Evolutionary conservation across 2,329 filamentous ascomycete species (phyloP).

Genomic region (Fusarium praegraminearum): DNA sequence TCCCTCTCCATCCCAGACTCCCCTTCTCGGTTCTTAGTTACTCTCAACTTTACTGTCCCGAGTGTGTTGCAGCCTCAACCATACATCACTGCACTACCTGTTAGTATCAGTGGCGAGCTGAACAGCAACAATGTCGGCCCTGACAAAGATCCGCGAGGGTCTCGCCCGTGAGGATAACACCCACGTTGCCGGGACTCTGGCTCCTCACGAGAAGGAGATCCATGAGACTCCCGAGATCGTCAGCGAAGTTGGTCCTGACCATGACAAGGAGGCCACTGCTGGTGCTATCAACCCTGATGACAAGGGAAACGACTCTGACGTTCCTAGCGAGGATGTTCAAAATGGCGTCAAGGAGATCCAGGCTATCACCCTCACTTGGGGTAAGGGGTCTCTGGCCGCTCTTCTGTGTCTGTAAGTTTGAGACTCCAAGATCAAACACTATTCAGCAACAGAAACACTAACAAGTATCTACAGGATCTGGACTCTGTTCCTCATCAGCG

Average conservation of each 20-base stretch:
- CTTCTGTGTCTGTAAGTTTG: constrained; percentile 51
- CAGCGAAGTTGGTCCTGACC: constrained; percentile 1
- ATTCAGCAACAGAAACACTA: not conserved
- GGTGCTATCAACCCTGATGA: constrained; percentile 16
- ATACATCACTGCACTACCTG: constrained; percentile 3
- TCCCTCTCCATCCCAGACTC: not conserved
- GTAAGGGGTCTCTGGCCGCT: constrained; percentile 51
- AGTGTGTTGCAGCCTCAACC: constrained; percentile 10
- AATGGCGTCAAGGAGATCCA: constrained; percentile 57
- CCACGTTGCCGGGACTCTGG: constrained; percentile 17
- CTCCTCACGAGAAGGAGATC: constrained; percentile 26
- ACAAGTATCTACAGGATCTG: constrained; percentile 53
- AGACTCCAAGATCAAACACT: not conserved
- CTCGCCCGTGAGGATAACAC: constrained; percentile 26
- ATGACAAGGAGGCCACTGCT: constrained; percentile 34
- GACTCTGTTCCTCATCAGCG: constrained; percentile 64
- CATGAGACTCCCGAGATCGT: constrained; percentile 15
- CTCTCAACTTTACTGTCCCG: constrained; percentile 1
- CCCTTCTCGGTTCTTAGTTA: not conserved
- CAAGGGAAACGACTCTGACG: constrained; percentile 24
- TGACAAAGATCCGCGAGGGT: constrained; percentile 36
- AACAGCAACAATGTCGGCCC: constrained; percentile 33
- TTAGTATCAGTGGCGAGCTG: constrained; percentile 5
- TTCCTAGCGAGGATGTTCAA: constrained; percentile 47
- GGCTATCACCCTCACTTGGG: constrained; percentile 57